These are phyloP conservation scores for Malania oleifera DNA, from an alignment of 164 flowering plant genomes.

Conservation along the genomic window DNA sequence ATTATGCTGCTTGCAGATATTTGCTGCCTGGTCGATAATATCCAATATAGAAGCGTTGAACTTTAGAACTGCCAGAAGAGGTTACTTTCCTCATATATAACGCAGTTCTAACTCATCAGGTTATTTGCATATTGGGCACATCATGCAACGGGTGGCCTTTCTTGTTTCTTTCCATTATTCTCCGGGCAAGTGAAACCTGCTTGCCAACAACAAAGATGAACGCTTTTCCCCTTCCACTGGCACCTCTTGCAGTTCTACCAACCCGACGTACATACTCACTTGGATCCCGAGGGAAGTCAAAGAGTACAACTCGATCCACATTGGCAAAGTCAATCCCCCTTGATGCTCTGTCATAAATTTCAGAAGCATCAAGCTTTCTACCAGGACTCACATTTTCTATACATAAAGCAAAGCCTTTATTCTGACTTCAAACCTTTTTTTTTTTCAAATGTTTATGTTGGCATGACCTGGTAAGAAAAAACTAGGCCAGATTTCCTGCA, in stretches of 20 bases:
- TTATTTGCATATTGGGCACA: constrained; percentile 71
- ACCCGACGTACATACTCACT: constrained; percentile 98
- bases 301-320: constrained; percentile 89
- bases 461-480: no score
- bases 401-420: no score
- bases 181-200: constrained; percentile 82
- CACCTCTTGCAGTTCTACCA: constrained; percentile 99
- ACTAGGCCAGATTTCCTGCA: no score
- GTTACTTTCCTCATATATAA: no score
- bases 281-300: constrained; percentile 97
- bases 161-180: constrained; percentile 71
- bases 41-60: no score
- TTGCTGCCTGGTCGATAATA: no score
- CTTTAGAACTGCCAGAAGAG: no score
- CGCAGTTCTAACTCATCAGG: constrained; percentile 13
- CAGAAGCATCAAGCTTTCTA: no score
- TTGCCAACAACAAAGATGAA: constrained; percentile 89
- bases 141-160: constrained; percentile 95
- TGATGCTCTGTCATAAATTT: constrained; percentile 64
- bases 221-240: constrained; percentile 85
- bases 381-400: no score
- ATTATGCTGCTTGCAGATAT: no score
- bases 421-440: no score
- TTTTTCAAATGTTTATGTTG: no score
- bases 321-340: constrained; percentile 86